Conservation (phyloP, 2,329 filamentous ascomycete species). For the Pezicula radicicola region DNA sequence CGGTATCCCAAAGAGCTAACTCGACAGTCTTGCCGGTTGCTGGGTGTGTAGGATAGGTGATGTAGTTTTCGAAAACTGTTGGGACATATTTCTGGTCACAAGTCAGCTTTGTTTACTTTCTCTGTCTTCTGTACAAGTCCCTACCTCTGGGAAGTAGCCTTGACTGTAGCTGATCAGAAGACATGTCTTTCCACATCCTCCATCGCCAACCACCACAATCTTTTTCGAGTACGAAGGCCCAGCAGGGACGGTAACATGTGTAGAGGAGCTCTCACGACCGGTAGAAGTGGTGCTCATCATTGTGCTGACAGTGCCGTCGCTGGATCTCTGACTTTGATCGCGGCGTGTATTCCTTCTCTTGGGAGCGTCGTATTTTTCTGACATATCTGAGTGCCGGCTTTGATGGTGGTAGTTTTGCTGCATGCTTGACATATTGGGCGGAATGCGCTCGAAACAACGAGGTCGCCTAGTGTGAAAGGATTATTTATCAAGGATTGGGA, state of each 20-base stretch:
- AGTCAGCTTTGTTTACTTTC: constrained; percentile 2
- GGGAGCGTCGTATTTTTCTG: constrained; percentile 26
- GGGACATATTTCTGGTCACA: constrained; percentile 90
- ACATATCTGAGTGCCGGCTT: constrained; percentile 24
- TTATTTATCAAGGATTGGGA: neutral
- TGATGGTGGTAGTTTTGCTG: constrained; percentile 25
- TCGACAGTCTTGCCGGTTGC: constrained; percentile 91
- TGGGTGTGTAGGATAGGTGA: constrained; percentile 89
- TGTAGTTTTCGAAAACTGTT: constrained; percentile 99
- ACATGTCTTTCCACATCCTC: constrained; percentile 98
- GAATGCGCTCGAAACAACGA: neutral
- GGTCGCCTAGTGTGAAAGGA: neutral
- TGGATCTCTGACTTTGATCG: constrained; percentile 52
- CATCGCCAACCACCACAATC: constrained; percentile 97
- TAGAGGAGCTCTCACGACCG: constrained; percentile 74
- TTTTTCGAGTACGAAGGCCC: constrained; percentile 96
- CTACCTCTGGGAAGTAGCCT: constrained; percentile 96
- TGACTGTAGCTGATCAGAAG: constrained; percentile 98
- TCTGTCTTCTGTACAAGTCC: neutral
- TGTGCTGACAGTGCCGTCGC: constrained; percentile 88
- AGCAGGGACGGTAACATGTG: constrained; percentile 71
- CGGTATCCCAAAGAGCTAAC: constrained; percentile 96
- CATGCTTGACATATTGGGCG: constrained; percentile 17
- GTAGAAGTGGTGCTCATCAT: constrained; percentile 70
- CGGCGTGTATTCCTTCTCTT: constrained; percentile 26